Percentiles rank a stretch among this genome's conserved stretches.
phyloP scores from a whole-genome alignment of 2,329 filamentous ascomycete genomes.

The Paecilomyces sp. region DNA sequence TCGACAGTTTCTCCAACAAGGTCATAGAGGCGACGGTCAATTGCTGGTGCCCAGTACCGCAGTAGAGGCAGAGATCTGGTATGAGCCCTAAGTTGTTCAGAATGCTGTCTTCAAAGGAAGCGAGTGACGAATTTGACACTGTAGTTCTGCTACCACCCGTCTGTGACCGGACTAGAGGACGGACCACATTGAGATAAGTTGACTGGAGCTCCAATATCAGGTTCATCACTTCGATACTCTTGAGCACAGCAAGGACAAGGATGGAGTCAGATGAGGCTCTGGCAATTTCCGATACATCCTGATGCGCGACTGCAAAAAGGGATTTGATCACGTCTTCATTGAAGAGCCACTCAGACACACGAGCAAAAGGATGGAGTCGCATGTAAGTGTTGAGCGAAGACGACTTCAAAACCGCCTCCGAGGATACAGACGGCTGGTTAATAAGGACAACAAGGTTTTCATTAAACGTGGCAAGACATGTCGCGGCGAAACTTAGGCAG shows the following conservation, averaged over 20 bases:
- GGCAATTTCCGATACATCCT: slow-evolving; percentile 65
- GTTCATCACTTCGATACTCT: slow-evolving; percentile 76
- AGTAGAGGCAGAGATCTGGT: slow-evolving; percentile 77
- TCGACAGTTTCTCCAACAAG: slow-evolving; percentile 77
- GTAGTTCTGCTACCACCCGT: slow-evolving; percentile 51
- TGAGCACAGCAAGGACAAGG: slow-evolving; percentile 68
- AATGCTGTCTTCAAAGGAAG: slow-evolving; percentile 89
- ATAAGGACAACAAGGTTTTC: slow-evolving; percentile 84
- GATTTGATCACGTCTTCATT: slow-evolving; percentile 80
- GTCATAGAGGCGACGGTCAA: slow-evolving; percentile 74
- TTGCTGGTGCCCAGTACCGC: slow-evolving; percentile 72
- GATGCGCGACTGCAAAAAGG: slow-evolving; percentile 71
- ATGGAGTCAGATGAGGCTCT: slow-evolving; percentile 70
- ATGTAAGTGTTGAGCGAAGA: slow-evolving; percentile 74
- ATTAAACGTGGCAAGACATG: slow-evolving; percentile 81
- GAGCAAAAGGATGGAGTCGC: slow-evolving; percentile 80
- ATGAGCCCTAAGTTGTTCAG: slow-evolving; percentile 72
- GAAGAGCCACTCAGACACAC: slow-evolving; percentile 97
- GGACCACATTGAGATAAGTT: slow-evolving; percentile 84
- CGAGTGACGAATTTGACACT: slow-evolving; percentile 67
- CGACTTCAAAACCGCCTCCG: slow-evolving; percentile 68
- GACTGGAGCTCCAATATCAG: slow-evolving; percentile 79
- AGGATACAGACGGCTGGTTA: slow-evolving; percentile 66
- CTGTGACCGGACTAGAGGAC: slow-evolving; percentile 66
- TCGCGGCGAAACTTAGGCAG: slow-evolving; percentile 75